phyloP scores from a whole-genome alignment of 495 filamentous ascomycete genomes.

The Saxophila tyrrhenica region DNA sequence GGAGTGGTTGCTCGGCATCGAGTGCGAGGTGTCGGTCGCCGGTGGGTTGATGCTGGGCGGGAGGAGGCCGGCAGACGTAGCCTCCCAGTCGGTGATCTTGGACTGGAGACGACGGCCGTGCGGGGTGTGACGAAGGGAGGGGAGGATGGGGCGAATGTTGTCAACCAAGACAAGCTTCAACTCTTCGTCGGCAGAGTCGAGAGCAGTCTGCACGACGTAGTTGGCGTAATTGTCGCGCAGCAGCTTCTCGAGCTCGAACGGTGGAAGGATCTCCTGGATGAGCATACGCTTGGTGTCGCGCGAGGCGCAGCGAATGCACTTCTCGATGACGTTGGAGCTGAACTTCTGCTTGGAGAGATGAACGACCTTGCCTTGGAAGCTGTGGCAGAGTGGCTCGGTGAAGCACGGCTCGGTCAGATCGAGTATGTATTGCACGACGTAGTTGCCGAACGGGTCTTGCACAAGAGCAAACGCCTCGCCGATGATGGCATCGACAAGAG shows the following conservation, averaged over 20 bases:
- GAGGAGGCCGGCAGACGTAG: constrained; percentile 5
- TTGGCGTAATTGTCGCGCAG: constrained; percentile 88
- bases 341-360: constrained; percentile 92
- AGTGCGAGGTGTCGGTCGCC: constrained; percentile 4
- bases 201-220: constrained; percentile 93
- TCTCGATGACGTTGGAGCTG: constrained; percentile 97
- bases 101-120: constrained; percentile 85
- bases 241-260: constrained; percentile 69
- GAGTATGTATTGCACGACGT: constrained; percentile 96
- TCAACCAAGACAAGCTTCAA: constrained; percentile 67
- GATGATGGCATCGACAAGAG: constrained; percentile 77
- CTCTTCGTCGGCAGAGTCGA: constrained; percentile 66
- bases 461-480: constrained; percentile 69
- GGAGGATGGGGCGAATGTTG: constrained; percentile 68
- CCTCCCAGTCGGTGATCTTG: constrained; percentile 52
- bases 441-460: constrained; percentile 96
- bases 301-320: constrained; percentile 77
- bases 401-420: constrained; percentile 75
- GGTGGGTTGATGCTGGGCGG: background rate
- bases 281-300: constrained; percentile 59
- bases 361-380: constrained; percentile 63
- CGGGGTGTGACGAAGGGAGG: constrained; percentile 71
- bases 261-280: constrained; percentile 67
- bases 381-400: constrained; percentile 69
- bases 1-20: background rate